Conservation (phyloP, 2,329 filamentous ascomycete species). For the Botrytis porri region DNA sequence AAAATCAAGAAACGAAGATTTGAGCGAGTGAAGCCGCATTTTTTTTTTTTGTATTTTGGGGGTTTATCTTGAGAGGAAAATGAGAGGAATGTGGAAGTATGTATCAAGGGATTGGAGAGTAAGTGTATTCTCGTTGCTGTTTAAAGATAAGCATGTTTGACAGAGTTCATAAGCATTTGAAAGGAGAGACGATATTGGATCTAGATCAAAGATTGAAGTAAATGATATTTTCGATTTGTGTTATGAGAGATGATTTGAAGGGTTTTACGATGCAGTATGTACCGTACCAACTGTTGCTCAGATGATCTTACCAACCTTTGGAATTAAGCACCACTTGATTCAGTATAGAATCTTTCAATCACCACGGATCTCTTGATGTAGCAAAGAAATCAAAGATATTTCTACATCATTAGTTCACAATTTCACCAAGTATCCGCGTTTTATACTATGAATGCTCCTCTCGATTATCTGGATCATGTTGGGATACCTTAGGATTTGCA, state of each 20-base stretch:
- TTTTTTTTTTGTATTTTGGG: neutral
- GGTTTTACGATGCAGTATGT: neutral
- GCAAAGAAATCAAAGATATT: neutral
- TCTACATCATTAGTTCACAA: neutral
- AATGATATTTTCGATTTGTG: neutral
- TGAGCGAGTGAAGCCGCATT: neutral
- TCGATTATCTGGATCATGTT: neutral
- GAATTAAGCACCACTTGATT: neutral
- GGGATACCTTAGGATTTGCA: neutral
- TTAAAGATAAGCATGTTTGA: neutral
- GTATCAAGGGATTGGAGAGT: neutral
- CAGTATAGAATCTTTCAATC: neutral
- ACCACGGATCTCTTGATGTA: neutral
- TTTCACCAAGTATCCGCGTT: neutral
- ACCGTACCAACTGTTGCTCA: neutral
- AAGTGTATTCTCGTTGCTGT: neutral
- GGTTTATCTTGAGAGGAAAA: neutral
- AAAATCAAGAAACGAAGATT: neutral
- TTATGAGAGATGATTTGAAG: neutral
- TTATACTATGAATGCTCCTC: neutral
- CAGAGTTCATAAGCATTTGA: neutral
- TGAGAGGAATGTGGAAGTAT: too few species aligned
- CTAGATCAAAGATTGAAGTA: neutral
- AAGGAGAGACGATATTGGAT: neutral
- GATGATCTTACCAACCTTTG: neutral